phyloP scores from a whole-genome alignment of 805 yeast species.

The Saturnispora ahearnii region DNA sequence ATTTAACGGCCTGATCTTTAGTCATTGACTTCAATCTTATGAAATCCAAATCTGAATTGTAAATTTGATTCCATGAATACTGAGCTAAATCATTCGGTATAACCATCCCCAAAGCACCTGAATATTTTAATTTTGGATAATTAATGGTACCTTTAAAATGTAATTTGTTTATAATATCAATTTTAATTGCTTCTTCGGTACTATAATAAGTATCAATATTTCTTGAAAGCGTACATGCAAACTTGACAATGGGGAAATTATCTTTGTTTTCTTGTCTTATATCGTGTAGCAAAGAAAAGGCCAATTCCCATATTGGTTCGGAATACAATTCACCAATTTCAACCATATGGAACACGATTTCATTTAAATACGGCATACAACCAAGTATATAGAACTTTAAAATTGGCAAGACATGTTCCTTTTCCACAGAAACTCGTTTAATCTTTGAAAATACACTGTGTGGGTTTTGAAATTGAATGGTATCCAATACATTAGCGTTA shows the following conservation, averaged over 20 bases:
- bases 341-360: constrained; percentile 2
- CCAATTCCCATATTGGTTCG: neutral
- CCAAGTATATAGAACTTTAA: neutral
- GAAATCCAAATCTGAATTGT: neutral
- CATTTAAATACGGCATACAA: neutral
- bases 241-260: neutral
- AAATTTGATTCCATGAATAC: neutral
- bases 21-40: constrained; percentile 1
- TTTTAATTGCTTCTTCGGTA: neutral
- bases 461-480: neutral
- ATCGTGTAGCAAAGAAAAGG: neutral
- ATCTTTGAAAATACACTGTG: neutral
- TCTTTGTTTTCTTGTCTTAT: neutral
- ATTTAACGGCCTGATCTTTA: neutral
- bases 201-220: neutral
- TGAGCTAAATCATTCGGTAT: neutral
- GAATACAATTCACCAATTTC: constrained; percentile 1
- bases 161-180: neutral
- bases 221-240: constrained; percentile 2
- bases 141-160: neutral
- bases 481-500: neutral
- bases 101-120: constrained; percentile 3
- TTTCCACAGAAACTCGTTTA: neutral
- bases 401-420: neutral
- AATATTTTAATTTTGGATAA: constrained; percentile 1